Base-by-base conservation (phyloP, 306 rosid genomes). In the Vicia villosa region DNA sequence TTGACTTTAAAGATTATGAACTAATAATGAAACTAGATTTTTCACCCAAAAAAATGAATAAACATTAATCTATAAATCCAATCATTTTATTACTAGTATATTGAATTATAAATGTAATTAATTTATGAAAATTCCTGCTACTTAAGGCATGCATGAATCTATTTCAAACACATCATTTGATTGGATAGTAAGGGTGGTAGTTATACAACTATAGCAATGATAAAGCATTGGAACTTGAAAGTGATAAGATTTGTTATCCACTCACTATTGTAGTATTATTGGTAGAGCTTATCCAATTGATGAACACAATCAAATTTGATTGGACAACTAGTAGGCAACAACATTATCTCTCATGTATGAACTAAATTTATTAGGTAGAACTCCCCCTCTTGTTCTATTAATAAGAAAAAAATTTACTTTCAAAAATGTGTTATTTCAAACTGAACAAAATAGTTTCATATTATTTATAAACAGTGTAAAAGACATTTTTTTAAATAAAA, bases 321-420 rank as follows among this genome's bases (percentile, higher is more conserved):
- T 71, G 77, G 68, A 0, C 22, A 56, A 65, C 55, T 7, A 15
- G 11, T 21, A 8, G 76, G 81, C 55, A 36, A 30, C 32, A 42
- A 38, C 7, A 20, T 15, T 10, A 46, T n/a, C n/a, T 0, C 11
- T 46, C 52, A 68, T 28, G 5, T 28, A 26, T 3, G 3, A 26
- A 26, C 30, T n/a, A n/a, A n/a, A n/a, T n/a, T n/a, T n/a, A n/a
- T n/a, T n/a, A n/a, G n/a, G n/a, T n/a, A n/a, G n/a, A n/a, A n/a
- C n/a, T n/a, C n/a, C n/a, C n/a, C n/a, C n/a, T n/a, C n/a, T n/a
- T n/a, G n/a, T n/a, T n/a, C n/a, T n/a, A n/a, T n/a, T n/a, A n/a
- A n/a, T n/a, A n/a, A n/a, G n/a, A n/a, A n/a, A n/a, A n/a, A n/a
- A n/a, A n/a, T n/a, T n/a, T n/a, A n/a, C n/a, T n/a, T n/a, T n/a